Evolutionary conservation across 1,284 basidiomycete genomes (phyloP), one percentile per base, ranked within the genome.

Genomic region (Pyrrhoderma lamaoense): DNA sequence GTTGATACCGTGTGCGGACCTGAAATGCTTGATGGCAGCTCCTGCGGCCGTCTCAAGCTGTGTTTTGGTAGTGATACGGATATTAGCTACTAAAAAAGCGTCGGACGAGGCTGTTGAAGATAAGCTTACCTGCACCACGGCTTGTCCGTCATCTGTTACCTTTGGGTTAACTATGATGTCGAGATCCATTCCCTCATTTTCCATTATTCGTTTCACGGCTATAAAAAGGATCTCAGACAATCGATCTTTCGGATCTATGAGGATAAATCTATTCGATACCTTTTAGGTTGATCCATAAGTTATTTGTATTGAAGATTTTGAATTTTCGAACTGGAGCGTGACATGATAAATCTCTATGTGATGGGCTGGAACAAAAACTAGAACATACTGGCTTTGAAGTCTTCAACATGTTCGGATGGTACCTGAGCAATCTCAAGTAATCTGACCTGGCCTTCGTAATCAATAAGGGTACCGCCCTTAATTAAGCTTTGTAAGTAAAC

Each of bases 371-470:
- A 25, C 9, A 16, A 38, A 52, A 62, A 18, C 34, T 8, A 5
- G 3, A 8, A 52, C 59, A 13, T 58, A 76, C 86, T 71, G 11
- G 89, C 91, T 73, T 97, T 97, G 82, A 98, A 98, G 71, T 99
- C 95, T 69, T 99, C 94, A 48, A 94, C 82, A 67, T 99, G 96
- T 69, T 99, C 96, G 46, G 86, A 89, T 40, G 96, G 93, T 21
- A 99, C 96, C 70, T 99, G 96, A 19, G 96, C 96, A 57, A 99
- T 94, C 75, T 99, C 96, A 57, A 99, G 86, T 42, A 99, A 77
- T 59, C 95, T 86, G 56, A 98, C 82, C 39, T 82, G 85, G 54
- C 95, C 96, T 45, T 99, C 90, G 67, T 97, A 97, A 69, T 97
- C 91, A 65, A 97, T 93, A 61, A 96, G 79, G 48, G 96, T 99